Percentiles rank a stretch among this genome's conserved stretches.
Conservation (phyloP, 1,139 yeast species). For the Pichia sp. region DNA sequence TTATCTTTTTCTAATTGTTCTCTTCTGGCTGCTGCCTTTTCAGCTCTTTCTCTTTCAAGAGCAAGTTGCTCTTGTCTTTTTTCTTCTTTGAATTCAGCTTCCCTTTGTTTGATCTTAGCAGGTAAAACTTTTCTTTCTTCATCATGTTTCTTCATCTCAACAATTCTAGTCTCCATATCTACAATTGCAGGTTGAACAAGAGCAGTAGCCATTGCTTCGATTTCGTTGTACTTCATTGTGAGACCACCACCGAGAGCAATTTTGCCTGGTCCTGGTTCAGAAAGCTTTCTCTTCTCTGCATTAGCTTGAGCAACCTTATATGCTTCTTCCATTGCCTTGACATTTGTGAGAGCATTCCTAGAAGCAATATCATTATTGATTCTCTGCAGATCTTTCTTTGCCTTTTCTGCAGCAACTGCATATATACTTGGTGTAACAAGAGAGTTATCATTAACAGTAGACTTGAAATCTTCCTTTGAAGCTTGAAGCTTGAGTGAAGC, state of each 20-base stretch:
- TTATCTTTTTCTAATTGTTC: slow-evolving; percentile 33
- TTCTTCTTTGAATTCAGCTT: slow-evolving; percentile 44
- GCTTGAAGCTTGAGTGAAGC: slow-evolving; percentile 30
- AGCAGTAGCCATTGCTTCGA: slow-evolving; percentile 73
- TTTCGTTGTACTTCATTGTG: slow-evolving; percentile 65
- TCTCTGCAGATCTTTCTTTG: slow-evolving; percentile 42
- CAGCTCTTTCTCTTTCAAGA: slow-evolving; percentile 36
- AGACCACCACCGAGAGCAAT: slow-evolving; percentile 74
- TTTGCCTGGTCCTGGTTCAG: slow-evolving; percentile 32
- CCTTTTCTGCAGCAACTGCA: slow-evolving; percentile 54
- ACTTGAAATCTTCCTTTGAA: slow-evolving; percentile 18
- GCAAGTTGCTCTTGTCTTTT: slow-evolving; percentile 37
- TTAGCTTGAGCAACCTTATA: slow-evolving; percentile 59
- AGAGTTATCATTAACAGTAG: slow-evolving; percentile 28
- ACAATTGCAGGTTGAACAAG: slow-evolving; percentile 80
- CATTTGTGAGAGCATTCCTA: slow-evolving; percentile 29
- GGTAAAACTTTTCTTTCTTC: slow-evolving; percentile 11
- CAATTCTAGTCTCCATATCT: slow-evolving; percentile 61
- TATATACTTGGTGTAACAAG: slow-evolving; percentile 50
- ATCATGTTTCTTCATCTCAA: slow-evolving; percentile 30
- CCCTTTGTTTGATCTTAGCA: slow-evolving; percentile 33
- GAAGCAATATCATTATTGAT: slow-evolving; percentile 34
- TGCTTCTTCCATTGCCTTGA: slow-evolving; percentile 28
- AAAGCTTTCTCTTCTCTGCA: slow-evolving; percentile 46
- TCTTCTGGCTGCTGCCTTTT: slow-evolving; percentile 34